A percentile compares a stretch with the other conserved stretches of the same genome.
phyloP scores from a whole-genome alignment of 1,284 basidiomycete species.

The Bjerkandera adusta region DNA sequence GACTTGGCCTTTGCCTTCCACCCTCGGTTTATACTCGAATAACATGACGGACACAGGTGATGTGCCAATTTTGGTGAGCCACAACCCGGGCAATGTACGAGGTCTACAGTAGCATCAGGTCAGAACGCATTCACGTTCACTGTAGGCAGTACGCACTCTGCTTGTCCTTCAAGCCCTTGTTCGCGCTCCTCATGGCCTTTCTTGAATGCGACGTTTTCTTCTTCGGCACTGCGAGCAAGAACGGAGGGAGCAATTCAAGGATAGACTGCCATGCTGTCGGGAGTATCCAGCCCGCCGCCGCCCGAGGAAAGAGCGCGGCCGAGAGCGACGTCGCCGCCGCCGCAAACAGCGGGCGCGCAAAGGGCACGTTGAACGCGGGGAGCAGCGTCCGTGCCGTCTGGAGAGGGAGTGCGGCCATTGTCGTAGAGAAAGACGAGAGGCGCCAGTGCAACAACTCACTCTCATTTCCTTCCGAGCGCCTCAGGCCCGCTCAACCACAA shows the following conservation, averaged over 20 bases:
- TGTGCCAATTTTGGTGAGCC: slow-evolving; percentile 87
- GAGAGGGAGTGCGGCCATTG: slow-evolving; percentile 42
- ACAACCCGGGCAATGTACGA: slow-evolving; percentile 92
- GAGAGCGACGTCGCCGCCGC: slow-evolving; percentile 29
- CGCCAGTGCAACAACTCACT: background rate
- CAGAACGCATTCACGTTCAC: background rate
- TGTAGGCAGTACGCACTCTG: slow-evolving; percentile 62
- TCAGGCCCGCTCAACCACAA: slow-evolving; percentile 6
- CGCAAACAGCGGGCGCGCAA: slow-evolving; percentile 30
- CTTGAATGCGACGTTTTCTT: slow-evolving; percentile 92
- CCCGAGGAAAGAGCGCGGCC: slow-evolving; percentile 29
- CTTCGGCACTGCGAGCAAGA: slow-evolving; percentile 93
- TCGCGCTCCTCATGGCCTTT: slow-evolving; percentile 93
- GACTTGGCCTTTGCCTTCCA: slow-evolving; percentile 49
- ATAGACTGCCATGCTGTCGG: slow-evolving; percentile 55
- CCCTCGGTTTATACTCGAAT: slow-evolving; percentile 69
- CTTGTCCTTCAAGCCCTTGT: slow-evolving; percentile 95
- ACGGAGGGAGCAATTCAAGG: slow-evolving; percentile 82
- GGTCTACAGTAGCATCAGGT: slow-evolving; percentile 73
- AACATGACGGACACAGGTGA: slow-evolving; percentile 86
- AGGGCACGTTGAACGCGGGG: slow-evolving; percentile 38
- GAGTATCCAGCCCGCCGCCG: slow-evolving; percentile 42
- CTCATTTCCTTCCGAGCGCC: slow-evolving; percentile 4
- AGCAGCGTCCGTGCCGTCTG: slow-evolving; percentile 33
- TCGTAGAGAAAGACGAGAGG: slow-evolving; percentile 8